phyloP scores from a whole-genome alignment of 352 stramenopile genomes.

The Globisporangium spinosum region DNA sequence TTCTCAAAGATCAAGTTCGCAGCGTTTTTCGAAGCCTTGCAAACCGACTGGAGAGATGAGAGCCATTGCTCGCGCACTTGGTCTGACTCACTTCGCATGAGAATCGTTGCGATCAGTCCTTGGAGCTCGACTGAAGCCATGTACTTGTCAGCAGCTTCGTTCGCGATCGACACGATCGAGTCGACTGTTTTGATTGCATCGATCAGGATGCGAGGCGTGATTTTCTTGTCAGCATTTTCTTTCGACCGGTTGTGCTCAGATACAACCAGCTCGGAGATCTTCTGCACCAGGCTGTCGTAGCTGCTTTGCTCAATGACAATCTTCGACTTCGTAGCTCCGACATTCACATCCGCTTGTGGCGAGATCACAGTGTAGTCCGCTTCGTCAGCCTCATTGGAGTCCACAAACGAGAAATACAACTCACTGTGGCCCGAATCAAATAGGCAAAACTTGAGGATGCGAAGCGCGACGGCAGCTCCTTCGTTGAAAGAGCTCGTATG shows the following conservation, averaged over 20 bases:
- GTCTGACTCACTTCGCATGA: constrained; percentile 62
- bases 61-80: constrained; percentile 85
- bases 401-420: constrained; percentile 31
- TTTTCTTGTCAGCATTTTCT: constrained; percentile 32
- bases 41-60: constrained; percentile 74
- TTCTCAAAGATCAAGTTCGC: constrained; percentile 61
- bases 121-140: constrained; percentile 43
- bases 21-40: constrained; percentile 37
- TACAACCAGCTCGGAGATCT: constrained; percentile 76
- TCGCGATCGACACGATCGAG: constrained; percentile 69
- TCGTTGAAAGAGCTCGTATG: constrained; percentile 77
- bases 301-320: constrained; percentile 53
- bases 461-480: constrained; percentile 73
- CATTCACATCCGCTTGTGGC: constrained; percentile 17
- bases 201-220: constrained; percentile 71
- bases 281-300: constrained; percentile 70
- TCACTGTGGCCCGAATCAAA: constrained; percentile 67
- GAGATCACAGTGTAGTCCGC: constrained; percentile 20
- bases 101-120: constrained; percentile 48
- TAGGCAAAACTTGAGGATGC: constrained; percentile 82
- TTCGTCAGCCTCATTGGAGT: constrained; percentile 17
- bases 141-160: constrained; percentile 63
- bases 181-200: constrained; percentile 83
- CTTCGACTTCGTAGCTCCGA: constrained; percentile 26
- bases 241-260: constrained; percentile 55